Conservation (phyloP, 1,139 yeast species). For the Pneumocystis murina region DNA sequence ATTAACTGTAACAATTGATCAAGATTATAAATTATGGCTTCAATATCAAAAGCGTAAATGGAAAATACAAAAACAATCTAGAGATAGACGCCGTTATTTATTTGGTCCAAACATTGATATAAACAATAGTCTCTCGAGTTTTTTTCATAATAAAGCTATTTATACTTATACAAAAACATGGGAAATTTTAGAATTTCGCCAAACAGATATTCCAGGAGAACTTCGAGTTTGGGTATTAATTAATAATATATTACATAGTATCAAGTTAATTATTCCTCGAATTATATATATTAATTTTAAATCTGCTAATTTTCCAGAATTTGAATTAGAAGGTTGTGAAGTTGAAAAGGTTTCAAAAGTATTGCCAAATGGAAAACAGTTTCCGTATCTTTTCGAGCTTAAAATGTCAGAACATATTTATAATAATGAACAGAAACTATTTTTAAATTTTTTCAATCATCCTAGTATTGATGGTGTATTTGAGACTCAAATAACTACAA, state of each 20-base stretch:
- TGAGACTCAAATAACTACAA: slow-evolving; percentile 54
- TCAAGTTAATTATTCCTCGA: slow-evolving; percentile 61
- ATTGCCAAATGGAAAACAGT: slow-evolving; percentile 58
- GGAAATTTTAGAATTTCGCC: slow-evolving; percentile 65
- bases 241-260: slow-evolving; percentile 55
- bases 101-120: slow-evolving; percentile 42
- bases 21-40: slow-evolving; percentile 65
- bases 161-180: slow-evolving; percentile 54
- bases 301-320: slow-evolving; percentile 27
- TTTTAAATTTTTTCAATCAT: slow-evolving; percentile 52
- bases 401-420: slow-evolving; percentile 53
- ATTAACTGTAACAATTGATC: slow-evolving; percentile 45
- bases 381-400: slow-evolving; percentile 42
- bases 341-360: slow-evolving; percentile 45
- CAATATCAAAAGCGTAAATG: slow-evolving; percentile 72
- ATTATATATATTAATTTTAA: slow-evolving; percentile 56
- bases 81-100: slow-evolving; percentile 55
- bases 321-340: slow-evolving; percentile 34
- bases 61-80: slow-evolving; percentile 56
- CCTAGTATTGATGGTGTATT: slow-evolving; percentile 54
- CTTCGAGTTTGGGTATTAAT: slow-evolving; percentile 59
- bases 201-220: slow-evolving; percentile 48
- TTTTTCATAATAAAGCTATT: slow-evolving; percentile 68
- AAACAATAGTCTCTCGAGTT: slow-evolving; percentile 42
- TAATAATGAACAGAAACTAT: slow-evolving; percentile 40